Base-by-base conservation (phyloP, 2,329 filamentous ascomycete species). In the Diaporthe capsici region DNA sequence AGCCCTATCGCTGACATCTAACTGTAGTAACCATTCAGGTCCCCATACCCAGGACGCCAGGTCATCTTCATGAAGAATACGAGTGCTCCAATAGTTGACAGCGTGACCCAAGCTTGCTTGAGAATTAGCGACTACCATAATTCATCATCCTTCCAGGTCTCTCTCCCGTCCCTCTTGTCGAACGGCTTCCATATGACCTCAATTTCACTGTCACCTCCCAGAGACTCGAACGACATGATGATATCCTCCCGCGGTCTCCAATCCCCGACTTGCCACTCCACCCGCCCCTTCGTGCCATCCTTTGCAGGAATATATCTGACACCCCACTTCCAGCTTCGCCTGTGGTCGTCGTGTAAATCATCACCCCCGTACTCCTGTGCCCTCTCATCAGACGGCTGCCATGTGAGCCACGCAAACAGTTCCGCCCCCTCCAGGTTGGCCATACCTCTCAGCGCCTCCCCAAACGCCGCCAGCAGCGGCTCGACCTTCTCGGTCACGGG, bases 241-340 rank as follows among this genome's bases (percentile, higher is more conserved):
- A 80, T 76, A 70, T 71, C 44, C 55, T 76, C 61, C 39, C 72
- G 73, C 17, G 79, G 79, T 75, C 79, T 80, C 80, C 79, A 80
- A 42, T 78, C 75, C 44, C 78, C 79, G 25, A 81, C 77, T 58
- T 80, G 78, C 80, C 79, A 81, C 75, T 77, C 76, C 28, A 80
- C 74, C n/a, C 75, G 72, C 28, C 74, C 76, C 60, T 78, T 70
- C 25, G 70, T 65, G 28, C 65, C 58, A 20, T 58, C 53, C 28
- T 44, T 71, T 9, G 25, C 68, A 28, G 51, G 28, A 47, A 49
- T 39, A 37, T 60, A 71, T 5, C 39, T 57, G 3, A 58, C 34
- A 4, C 51, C 68, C 68, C 68, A 71, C 15, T 25, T 71, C 51
- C 37, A 71, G 31, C 42, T 58, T 20, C 13, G 25, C 20, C 28